phyloP scores from a whole-genome alignment of 2,329 filamentous ascomycete genomes.

The Macrophomina pseudophaseolina region DNA sequence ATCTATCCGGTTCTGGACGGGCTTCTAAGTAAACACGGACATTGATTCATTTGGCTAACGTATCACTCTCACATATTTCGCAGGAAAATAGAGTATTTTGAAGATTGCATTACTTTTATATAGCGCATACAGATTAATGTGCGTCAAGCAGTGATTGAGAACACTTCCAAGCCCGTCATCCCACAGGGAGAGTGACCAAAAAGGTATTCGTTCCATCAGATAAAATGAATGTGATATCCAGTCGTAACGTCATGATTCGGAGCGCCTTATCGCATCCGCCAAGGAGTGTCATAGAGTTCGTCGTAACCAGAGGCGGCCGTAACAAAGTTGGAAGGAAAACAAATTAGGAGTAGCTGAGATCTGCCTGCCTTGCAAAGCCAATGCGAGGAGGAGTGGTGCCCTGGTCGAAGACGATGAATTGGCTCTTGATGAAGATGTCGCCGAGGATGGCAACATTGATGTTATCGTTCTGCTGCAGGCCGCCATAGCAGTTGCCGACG shows the following conservation, averaged over 20 bases:
- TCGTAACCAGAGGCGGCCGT: neutral
- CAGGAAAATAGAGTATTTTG: too few relatives aligned
- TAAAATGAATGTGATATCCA: neutral
- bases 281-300: neutral
- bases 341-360: constrained; percentile 7
- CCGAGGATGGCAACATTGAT: constrained; percentile 72
- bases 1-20: too few relatives aligned
- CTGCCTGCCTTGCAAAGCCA: constrained; percentile 22
- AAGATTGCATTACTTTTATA: too few relatives aligned
- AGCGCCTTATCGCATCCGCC: neutral
- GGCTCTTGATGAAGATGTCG: constrained; percentile 78
- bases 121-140: too few relatives aligned
- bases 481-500: constrained; percentile 68
- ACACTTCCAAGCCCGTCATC: neutral
- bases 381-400: constrained; percentile 3
- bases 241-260: neutral
- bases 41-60: too few relatives aligned
- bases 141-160: neutral
- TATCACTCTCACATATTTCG: too few relatives aligned
- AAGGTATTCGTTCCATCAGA: too few relatives aligned
- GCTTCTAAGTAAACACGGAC: too few relatives aligned
- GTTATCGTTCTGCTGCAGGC: constrained; percentile 68
- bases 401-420: constrained; percentile 59
- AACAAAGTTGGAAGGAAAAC: neutral
- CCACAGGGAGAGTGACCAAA: too few relatives aligned